phyloP scores from a whole-genome alignment of 2,329 filamentous ascomycete species.

The Didymella sp. region DNA sequence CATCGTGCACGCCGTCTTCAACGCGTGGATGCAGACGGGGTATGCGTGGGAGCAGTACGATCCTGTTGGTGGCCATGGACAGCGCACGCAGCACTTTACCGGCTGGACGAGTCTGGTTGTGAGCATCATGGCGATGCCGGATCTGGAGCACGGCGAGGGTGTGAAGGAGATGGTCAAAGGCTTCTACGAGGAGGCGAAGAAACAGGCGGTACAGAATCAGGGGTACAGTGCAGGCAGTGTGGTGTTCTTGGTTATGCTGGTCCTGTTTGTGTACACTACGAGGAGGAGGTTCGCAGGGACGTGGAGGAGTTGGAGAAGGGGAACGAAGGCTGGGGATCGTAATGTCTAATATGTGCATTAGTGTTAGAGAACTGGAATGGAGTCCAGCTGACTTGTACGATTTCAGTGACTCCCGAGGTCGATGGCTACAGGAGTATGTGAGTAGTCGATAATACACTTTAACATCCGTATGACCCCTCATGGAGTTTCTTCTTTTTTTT shows the following conservation, averaged over 20 bases:
- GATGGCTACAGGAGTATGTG: no score
- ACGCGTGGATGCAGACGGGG: conserved; percentile 85
- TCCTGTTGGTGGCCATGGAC: conserved; percentile 84
- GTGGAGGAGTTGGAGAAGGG: conserved; percentile 31
- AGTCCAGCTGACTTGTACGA: no score
- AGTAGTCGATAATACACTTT: neutral
- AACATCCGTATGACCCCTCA: neutral
- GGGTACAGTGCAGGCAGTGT: conserved; percentile 26
- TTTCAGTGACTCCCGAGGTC: no score
- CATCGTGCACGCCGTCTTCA: conserved; percentile 84
- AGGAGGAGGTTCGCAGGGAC: conserved; percentile 36
- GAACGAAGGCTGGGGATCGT: conserved; percentile 7
- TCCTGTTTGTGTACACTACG: conserved; percentile 34
- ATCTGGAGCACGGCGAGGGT: conserved; percentile 54
- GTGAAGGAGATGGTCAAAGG: conserved; percentile 28
- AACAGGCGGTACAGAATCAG: conserved; percentile 27
- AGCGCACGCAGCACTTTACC: conserved; percentile 93
- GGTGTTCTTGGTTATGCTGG: conserved; percentile 19
- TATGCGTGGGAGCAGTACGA: conserved; percentile 98
- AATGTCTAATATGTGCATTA: conserved; percentile 10
- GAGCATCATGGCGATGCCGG: conserved; percentile 93
- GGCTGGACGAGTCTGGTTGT: conserved; percentile 95
- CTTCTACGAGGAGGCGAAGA: conserved; percentile 32
- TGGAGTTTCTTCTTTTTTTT: no score
- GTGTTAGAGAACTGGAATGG: no score